Evolutionary conservation across 2,329 filamentous ascomycete genomes (phyloP).

Genomic region (Aspergillus bombycis): DNA sequence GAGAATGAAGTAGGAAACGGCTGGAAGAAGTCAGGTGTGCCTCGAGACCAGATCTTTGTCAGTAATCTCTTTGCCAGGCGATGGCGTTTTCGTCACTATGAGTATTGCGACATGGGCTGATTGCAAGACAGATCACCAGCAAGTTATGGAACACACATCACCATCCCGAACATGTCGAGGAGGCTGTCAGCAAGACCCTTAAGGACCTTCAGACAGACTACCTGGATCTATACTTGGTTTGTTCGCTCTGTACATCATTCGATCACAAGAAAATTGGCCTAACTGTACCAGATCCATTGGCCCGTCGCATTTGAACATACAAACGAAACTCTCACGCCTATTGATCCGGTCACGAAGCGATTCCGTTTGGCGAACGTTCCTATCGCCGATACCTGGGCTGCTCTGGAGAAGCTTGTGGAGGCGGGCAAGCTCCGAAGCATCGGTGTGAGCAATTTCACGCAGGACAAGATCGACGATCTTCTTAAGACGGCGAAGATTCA

Average conservation of each 20-base stretch:
- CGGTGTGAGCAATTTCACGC: conserved; percentile 46
- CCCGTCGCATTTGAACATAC: conserved; percentile 35
- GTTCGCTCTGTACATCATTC: conserved; percentile 28
- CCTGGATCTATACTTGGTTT: conserved; percentile 55
- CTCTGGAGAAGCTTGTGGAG: conserved; percentile 38
- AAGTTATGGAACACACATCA: conserved; percentile 64
- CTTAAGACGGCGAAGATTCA: conserved; percentile 51
- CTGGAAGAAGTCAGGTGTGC: conserved; percentile 37
- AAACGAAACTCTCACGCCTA: conserved; percentile 31
- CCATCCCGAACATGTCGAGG: conserved; percentile 52
- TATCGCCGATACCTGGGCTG: conserved; percentile 39
- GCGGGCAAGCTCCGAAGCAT: conserved; percentile 41
- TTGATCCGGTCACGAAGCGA: conserved; percentile 29
- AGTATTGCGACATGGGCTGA: background rate
- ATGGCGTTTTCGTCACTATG: background rate
- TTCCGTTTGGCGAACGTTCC: conserved; percentile 32
- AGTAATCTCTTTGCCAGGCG: conserved; percentile 20
- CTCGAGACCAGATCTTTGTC: conserved; percentile 37
- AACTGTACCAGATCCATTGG: conserved; percentile 37
- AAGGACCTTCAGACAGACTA: conserved; percentile 57
- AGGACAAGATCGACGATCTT: conserved; percentile 33
- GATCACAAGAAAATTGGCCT: background rate
- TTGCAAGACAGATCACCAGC: conserved; percentile 50
- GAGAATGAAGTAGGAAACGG: conserved; percentile 37
- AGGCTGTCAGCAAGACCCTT: conserved; percentile 53